Evolutionary conservation across 352 stramenopile species (phyloP).

Genomic region (Pythium scleroteichum): DNA sequence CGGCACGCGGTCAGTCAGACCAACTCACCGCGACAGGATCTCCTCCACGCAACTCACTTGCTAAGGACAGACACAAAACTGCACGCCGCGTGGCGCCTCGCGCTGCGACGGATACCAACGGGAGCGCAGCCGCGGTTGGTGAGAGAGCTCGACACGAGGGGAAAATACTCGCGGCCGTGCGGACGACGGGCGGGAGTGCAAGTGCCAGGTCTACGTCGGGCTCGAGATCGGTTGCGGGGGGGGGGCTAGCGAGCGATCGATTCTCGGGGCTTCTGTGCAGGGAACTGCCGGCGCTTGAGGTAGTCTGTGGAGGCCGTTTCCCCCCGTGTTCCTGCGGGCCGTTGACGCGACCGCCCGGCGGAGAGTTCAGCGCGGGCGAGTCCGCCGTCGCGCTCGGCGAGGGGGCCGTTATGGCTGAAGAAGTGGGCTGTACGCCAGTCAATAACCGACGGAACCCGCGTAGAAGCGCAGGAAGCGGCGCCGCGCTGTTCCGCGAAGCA

Average conservation of each 20-base stretch:
- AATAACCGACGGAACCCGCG: slow-evolving; percentile 1
- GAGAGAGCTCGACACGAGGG: not conserved
- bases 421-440: not conserved
- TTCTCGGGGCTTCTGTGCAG: too few species aligned
- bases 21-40: too few species aligned
- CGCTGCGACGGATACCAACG: not conserved
- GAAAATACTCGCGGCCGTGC: not conserved
- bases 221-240: too few species aligned
- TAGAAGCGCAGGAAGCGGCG: not conserved
- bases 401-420: not conserved
- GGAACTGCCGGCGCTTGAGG: not conserved
- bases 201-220: not conserved
- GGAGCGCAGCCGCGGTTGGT: not conserved
- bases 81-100: too few species aligned
- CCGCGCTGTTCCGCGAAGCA: not conserved
- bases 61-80: too few species aligned
- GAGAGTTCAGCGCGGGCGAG: slow-evolving; percentile 1
- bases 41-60: too few species aligned
- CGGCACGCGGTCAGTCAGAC: too few species aligned
- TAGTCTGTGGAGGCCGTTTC: not conserved
- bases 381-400: not conserved
- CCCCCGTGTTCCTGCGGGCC: not conserved
- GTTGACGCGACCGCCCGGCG: not conserved
- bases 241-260: too few species aligned
- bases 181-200: slow-evolving; percentile 2